Conservation (phyloP, 2,329 filamentous ascomycete species). For the Xylariaceae sp. region DNA sequence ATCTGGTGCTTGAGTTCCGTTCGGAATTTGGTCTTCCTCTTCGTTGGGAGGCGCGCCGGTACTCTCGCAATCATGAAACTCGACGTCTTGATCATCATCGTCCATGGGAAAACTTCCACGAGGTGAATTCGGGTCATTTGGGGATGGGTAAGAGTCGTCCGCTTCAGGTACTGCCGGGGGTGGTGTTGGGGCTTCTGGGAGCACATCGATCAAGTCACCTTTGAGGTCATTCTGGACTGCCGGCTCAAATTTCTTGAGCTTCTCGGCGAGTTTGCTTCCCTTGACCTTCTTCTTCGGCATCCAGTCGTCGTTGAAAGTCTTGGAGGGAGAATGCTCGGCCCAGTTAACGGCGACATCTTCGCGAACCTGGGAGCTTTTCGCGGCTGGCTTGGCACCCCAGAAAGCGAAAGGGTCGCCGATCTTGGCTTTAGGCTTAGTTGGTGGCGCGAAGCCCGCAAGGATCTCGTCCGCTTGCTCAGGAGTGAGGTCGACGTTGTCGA, state of each 20-base stretch:
- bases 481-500: constrained; percentile 29
- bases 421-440: constrained; percentile 29
- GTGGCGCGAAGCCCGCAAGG: constrained; percentile 21
- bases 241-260: constrained; percentile 51
- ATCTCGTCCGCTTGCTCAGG: constrained; percentile 28
- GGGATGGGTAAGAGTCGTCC: constrained; percentile 23
- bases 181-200: constrained; percentile 33
- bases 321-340: constrained; percentile 37
- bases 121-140: constrained; percentile 33
- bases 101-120: constrained; percentile 30
- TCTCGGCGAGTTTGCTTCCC: constrained; percentile 50
- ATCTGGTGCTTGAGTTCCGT: no score
- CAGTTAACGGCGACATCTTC: constrained; percentile 39
- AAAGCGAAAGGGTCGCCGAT: constrained; percentile 46
- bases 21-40: constrained; percentile 18
- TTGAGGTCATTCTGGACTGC: constrained; percentile 32
- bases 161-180: constrained; percentile 35
- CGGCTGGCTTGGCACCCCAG: constrained; percentile 44
- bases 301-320: constrained; percentile 32
- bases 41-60: constrained; percentile 37
- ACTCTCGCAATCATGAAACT: constrained; percentile 8
- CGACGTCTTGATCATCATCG: constrained; percentile 10
- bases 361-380: constrained; percentile 35
- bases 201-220: constrained; percentile 31
- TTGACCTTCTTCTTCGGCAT: constrained; percentile 44